phyloP scores from a whole-genome alignment of 2,329 filamentous ascomycete species.

The Penicillium paneum region DNA sequence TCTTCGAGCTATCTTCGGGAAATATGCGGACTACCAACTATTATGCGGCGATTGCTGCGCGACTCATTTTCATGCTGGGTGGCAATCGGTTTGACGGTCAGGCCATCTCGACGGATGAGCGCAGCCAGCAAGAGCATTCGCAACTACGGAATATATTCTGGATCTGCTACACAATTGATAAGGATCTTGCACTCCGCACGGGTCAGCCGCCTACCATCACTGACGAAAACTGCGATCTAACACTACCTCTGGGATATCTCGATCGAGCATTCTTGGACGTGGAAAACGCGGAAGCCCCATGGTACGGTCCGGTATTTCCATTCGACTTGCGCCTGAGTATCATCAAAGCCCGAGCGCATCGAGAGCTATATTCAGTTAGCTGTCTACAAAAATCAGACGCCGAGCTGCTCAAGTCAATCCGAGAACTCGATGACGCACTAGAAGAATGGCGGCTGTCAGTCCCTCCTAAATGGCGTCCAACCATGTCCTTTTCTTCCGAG shows the following conservation, averaged over 20 bases:
- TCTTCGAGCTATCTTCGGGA: constrained; percentile 48
- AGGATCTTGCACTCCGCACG: constrained; percentile 54
- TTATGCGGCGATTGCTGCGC: constrained; percentile 47
- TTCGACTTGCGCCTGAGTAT: constrained; percentile 51
- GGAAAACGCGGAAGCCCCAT: constrained; percentile 18
- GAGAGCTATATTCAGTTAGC: constrained; percentile 50
- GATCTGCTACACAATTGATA: constrained; percentile 55
- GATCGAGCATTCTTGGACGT: constrained; percentile 29
- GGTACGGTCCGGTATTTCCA: constrained; percentile 38
- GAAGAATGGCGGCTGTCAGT: constrained; percentile 55
- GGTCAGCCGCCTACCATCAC: constrained; percentile 52
- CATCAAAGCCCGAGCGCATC: constrained; percentile 52
- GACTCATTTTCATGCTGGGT: constrained; percentile 51
- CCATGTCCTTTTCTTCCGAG: constrained; percentile 44
- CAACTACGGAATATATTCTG: constrained; percentile 51
- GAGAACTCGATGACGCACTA: constrained; percentile 56
- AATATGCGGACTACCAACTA: constrained; percentile 48
- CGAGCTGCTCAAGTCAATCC: constrained; percentile 54
- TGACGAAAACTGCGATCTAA: constrained; percentile 54
- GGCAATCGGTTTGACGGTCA: constrained; percentile 38
- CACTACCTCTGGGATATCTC: constrained; percentile 45
- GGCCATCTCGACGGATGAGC: constrained; percentile 8
- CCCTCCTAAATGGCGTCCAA: constrained; percentile 46
- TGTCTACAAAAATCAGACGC: constrained; percentile 53
- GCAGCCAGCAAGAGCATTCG: constrained; percentile 18